Conservation (phyloP, 306 rosid species). For the Pueraria montana region DNA sequence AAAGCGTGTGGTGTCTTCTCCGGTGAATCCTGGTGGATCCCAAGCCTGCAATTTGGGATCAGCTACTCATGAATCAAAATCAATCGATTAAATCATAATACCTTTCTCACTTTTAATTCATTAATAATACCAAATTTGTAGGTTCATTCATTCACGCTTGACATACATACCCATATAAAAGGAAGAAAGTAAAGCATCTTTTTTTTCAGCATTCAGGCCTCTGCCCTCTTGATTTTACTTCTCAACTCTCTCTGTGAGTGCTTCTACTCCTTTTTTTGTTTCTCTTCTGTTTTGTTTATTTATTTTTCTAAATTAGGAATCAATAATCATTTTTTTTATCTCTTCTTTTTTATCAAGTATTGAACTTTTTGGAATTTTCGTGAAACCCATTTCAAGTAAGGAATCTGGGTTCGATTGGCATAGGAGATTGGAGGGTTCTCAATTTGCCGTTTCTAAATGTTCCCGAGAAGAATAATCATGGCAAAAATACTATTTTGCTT, state of each 20-base stretch:
- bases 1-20: background rate
- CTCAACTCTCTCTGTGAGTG: conserved; percentile 46
- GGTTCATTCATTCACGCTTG: background rate
- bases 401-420: conserved; percentile 52
- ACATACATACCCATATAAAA: background rate
- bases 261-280: conserved; percentile 39
- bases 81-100: background rate
- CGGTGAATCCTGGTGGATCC: background rate
- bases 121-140: too few relatives aligned
- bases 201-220: conserved; percentile 39
- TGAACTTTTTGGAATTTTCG: conserved; percentile 45
- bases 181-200: conserved; percentile 58
- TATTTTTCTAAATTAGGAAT: background rate
- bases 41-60: background rate
- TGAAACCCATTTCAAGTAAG: conserved; percentile 51
- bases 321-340: background rate
- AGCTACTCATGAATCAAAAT: background rate
- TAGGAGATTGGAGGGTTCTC: conserved; percentile 34
- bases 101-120: background rate
- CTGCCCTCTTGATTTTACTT: conserved; percentile 12
- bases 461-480: background rate
- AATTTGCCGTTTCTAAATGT: conserved; percentile 17
- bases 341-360: conserved; percentile 37
- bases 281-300: background rate
- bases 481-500: background rate